A percentile compares a stretch with the other conserved stretches of the same genome.
Evolutionary conservation across 129 eudicot species (phyloP).

Genomic region (Chrysanthemum lavandulifolium): DNA sequence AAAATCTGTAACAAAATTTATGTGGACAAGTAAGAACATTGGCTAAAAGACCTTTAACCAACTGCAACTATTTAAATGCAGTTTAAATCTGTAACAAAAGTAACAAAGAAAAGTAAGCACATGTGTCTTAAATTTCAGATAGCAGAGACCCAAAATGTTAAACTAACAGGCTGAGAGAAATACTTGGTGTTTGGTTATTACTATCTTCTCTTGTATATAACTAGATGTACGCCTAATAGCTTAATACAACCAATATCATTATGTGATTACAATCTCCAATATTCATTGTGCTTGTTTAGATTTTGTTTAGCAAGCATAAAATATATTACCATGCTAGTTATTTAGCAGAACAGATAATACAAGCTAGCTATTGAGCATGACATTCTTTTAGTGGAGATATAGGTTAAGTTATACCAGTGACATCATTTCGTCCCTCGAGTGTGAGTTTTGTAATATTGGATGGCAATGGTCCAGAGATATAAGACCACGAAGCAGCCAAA

Average conservation of each 20-base stretch:
- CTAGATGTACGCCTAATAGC: too few relatives aligned
- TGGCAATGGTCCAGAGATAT: conserved; percentile 22
- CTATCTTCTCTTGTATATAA: too few relatives aligned
- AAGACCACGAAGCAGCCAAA: conserved; percentile 25
- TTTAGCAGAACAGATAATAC: background rate
- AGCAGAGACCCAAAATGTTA: conserved; percentile 7
- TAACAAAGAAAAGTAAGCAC: background rate
- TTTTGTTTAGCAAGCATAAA: background rate
- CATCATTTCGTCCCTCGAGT: conserved; percentile 71
- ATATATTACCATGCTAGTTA: background rate
- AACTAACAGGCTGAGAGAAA: background rate
- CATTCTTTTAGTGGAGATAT: conserved; percentile 11
- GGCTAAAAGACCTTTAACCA: conserved; percentile 8
- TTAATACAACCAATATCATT: too few relatives aligned
- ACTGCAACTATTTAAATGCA: background rate
- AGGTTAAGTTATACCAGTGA: conserved; percentile 48
- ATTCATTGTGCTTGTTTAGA: background rate
- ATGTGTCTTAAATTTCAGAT: background rate
- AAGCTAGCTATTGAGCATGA: conserved; percentile 4
- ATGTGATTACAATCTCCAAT: background rate
- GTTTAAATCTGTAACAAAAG: too few relatives aligned
- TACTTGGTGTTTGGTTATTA: too few relatives aligned
- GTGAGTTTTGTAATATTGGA: conserved; percentile 60
- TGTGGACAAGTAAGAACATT: conserved; percentile 24
- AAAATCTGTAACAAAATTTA: conserved; percentile 47